Evolutionary conservation across 257 asterid genomes (phyloP).

Genomic region (Jacaranda mimosifolia): DNA sequence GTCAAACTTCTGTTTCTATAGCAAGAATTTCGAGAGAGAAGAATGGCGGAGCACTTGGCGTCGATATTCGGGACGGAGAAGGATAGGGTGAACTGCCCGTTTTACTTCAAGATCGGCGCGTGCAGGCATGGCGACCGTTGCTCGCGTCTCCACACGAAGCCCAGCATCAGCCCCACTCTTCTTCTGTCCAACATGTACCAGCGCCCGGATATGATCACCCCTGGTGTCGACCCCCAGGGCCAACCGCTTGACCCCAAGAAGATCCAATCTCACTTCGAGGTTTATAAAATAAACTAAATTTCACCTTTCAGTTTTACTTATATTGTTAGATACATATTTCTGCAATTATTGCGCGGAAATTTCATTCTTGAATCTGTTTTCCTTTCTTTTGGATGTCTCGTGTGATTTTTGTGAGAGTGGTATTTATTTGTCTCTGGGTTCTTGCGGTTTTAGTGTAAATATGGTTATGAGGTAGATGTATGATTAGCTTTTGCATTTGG

Average conservation of each 20-base stretch:
- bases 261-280: constrained; percentile 82
- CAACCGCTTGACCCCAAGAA: constrained; percentile 79
- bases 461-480: neutral
- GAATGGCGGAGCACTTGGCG: constrained; percentile 55
- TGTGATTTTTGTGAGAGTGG: neutral
- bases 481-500: constrained; percentile 5
- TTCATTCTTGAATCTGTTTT: neutral
- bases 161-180: constrained; percentile 83
- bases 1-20: neutral
- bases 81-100: constrained; percentile 85
- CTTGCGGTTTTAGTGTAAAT: neutral
- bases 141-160: constrained; percentile 83
- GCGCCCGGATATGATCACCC: constrained; percentile 91
- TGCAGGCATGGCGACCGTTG: constrained; percentile 91
- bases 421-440: neutral
- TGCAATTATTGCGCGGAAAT: neutral
- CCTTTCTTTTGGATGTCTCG: neutral
- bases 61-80: constrained; percentile 54
- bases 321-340: neutral
- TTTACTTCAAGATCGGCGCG: constrained; percentile 92
- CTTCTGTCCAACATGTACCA: constrained; percentile 84
- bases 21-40: constrained; percentile 9
- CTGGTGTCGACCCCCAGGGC: constrained; percentile 87
- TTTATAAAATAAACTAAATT: neutral
- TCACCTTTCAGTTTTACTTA: neutral